Evolutionary conservation across 306 rosid genomes (phyloP).

Genomic region (Prinsepia uniflora): DNA sequence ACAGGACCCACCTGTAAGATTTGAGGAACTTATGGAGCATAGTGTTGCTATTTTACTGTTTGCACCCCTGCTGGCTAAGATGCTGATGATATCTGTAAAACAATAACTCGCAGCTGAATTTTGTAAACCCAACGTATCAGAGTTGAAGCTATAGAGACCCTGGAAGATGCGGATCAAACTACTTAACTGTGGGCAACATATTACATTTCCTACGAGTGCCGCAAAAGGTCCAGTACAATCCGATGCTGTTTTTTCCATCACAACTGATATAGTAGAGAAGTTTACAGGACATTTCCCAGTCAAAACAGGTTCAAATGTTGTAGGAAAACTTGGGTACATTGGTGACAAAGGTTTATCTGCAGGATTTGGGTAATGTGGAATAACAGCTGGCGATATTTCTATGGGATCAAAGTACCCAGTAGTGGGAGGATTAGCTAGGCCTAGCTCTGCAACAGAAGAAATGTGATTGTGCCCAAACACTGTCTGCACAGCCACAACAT

Average conservation of each 20-base stretch:
- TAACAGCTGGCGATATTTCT: slow-evolving; percentile 89
- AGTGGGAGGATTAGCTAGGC: slow-evolving; percentile 55
- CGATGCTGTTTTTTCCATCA: slow-evolving; percentile 75
- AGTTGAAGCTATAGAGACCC: slow-evolving; percentile 59
- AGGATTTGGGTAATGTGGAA: slow-evolving; percentile 73
- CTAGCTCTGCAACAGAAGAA: slow-evolving; percentile 42
- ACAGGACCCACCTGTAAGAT: slow-evolving; percentile 88
- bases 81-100: slow-evolving; percentile 70
- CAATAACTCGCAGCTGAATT: slow-evolving; percentile 62
- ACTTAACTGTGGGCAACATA: slow-evolving; percentile 91
- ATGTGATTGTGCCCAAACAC: slow-evolving; percentile 30
- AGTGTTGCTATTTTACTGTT: slow-evolving; percentile 60
- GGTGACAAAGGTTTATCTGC: slow-evolving; percentile 57
- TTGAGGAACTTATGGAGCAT: slow-evolving; percentile 73
- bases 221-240: slow-evolving; percentile 95
- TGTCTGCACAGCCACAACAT: slow-evolving; percentile 50
- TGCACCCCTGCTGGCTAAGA: slow-evolving; percentile 86
- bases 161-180: slow-evolving; percentile 87
- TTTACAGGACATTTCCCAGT: slow-evolving; percentile 88
- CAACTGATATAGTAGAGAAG: slow-evolving; percentile 62
- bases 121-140: slow-evolving; percentile 65
- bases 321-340: slow-evolving; percentile 81
- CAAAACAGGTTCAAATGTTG: slow-evolving; percentile 78
- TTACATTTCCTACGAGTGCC: slow-evolving; percentile 69
- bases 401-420: slow-evolving; percentile 77